Percentiles rank a stretch among this genome's conserved stretches.
Conservation (phyloP, 2,329 filamentous ascomycete species). For the Aphanocladium album region DNA sequence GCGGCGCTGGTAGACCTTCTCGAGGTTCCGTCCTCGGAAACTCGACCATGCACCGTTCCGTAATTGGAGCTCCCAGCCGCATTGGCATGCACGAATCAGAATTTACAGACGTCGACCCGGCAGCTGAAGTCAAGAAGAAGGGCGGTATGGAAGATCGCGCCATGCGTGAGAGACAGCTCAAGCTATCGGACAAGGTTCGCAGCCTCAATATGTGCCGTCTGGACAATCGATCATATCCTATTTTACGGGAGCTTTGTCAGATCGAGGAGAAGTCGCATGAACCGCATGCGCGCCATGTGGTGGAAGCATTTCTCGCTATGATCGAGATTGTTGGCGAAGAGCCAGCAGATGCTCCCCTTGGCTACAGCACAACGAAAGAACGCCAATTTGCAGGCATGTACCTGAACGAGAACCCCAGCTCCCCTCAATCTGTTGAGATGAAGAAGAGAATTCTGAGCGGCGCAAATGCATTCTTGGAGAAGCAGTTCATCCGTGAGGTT, state of each 20-base stretch:
- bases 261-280: slow-evolving; percentile 68
- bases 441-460: slow-evolving; percentile 77
- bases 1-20: slow-evolving; percentile 47
- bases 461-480: slow-evolving; percentile 74
- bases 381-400: slow-evolving; percentile 74
- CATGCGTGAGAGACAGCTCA: slow-evolving; percentile 76
- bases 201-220: slow-evolving; percentile 70
- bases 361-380: slow-evolving; percentile 64
- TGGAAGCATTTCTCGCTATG: slow-evolving; percentile 78
- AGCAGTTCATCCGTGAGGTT: slow-evolving; percentile 71
- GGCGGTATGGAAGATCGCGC: slow-evolving; percentile 64
- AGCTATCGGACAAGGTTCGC: slow-evolving; percentile 74
- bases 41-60: slow-evolving; percentile 72
- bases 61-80: slow-evolving; percentile 74
- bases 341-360: slow-evolving; percentile 51
- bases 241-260: slow-evolving; percentile 70
- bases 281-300: slow-evolving; percentile 66
- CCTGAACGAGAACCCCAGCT: slow-evolving; percentile 66
- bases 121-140: slow-evolving; percentile 42
- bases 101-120: slow-evolving; percentile 64
- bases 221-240: slow-evolving; percentile 61
- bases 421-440: slow-evolving; percentile 58
- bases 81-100: slow-evolving; percentile 59
- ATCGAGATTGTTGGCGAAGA: slow-evolving; percentile 74
- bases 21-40: slow-evolving; percentile 46